These are phyloP conservation scores for Croton setiger DNA, from an alignment of 441 rosid species.

Conservation along the genomic window DNA sequence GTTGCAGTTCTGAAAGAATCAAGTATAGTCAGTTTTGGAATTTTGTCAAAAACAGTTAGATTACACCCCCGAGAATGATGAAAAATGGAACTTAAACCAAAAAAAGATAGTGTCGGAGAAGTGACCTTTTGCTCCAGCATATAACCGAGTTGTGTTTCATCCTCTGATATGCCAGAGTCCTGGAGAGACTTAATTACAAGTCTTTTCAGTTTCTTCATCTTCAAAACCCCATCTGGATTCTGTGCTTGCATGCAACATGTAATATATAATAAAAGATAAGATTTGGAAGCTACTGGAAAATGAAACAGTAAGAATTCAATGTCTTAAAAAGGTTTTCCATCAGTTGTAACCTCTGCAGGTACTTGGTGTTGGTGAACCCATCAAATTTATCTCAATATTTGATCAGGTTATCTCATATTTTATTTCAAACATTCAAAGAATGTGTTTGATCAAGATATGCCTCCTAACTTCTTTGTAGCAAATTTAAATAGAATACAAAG, in stretches of 20 bases:
- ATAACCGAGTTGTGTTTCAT: conserved; percentile 36
- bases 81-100: not conserved
- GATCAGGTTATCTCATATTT: not conserved
- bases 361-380: not conserved
- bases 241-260: conserved; percentile 27
- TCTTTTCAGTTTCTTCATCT: conserved; percentile 70
- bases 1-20: not conserved
- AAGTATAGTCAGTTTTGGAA: not conserved
- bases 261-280: not conserved
- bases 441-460: too few species aligned
- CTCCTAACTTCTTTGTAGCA: not conserved
- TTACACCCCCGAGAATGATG: too few species aligned
- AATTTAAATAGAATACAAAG: not conserved
- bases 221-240: conserved; percentile 65
- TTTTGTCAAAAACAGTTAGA: not conserved
- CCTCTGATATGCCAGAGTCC: conserved; percentile 45
- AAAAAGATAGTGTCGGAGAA: not conserved
- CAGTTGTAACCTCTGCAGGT: not conserved
- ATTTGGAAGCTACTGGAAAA: not conserved
- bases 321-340: not conserved
- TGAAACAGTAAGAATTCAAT: not conserved
- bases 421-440: too few species aligned
- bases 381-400: not conserved
- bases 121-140: conserved; percentile 65
- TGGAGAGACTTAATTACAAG: conserved; percentile 45